Conservation (phyloP, 139 green algal species). For the Nannochloris sp. region DNA sequence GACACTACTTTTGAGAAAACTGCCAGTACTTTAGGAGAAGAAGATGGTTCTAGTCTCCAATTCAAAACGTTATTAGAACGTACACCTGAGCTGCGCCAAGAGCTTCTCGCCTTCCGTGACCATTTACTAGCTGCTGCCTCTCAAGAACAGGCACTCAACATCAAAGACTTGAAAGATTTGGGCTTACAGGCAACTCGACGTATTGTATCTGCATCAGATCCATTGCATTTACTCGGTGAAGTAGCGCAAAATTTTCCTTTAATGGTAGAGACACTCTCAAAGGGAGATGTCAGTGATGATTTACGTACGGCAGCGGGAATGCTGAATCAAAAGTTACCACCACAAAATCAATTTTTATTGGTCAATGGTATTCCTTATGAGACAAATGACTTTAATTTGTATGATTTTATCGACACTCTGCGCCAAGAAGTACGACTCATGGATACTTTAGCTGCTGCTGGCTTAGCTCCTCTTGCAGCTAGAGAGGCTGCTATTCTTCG, state of each 20-base stretch:
- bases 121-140: slow-evolving; percentile 50
- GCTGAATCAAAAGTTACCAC: slow-evolving; percentile 16
- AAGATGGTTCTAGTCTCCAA: slow-evolving; percentile 61
- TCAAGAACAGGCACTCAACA: slow-evolving; percentile 56
- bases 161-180: slow-evolving; percentile 68
- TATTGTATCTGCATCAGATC: slow-evolving; percentile 54
- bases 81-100: slow-evolving; percentile 43
- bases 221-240: slow-evolving; percentile 65
- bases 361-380: slow-evolving; percentile 71
- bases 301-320: slow-evolving; percentile 15
- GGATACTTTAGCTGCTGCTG: slow-evolving; percentile 31
- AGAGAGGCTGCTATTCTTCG: slow-evolving; percentile 16
- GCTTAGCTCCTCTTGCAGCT: slow-evolving; percentile 23
- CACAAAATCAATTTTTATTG: slow-evolving; percentile 55
- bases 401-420: slow-evolving; percentile 44
- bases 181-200: slow-evolving; percentile 78
- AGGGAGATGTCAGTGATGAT: slow-evolving; percentile 17
- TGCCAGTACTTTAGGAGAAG: slow-evolving; percentile 1
- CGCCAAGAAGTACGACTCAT: slow-evolving; percentile 40
- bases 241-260: slow-evolving; percentile 82
- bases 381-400: slow-evolving; percentile 54
- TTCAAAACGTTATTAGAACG: slow-evolving; percentile 56
- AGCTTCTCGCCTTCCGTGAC: slow-evolving; percentile 73
- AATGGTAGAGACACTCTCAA: slow-evolving; percentile 61
- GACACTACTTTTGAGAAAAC: neutral